Percentiles rank a stretch among this genome's conserved stretches.
Conservation (phyloP, 352 stramenopile genomes). For the Pythium rhizo-oryzae region DNA sequence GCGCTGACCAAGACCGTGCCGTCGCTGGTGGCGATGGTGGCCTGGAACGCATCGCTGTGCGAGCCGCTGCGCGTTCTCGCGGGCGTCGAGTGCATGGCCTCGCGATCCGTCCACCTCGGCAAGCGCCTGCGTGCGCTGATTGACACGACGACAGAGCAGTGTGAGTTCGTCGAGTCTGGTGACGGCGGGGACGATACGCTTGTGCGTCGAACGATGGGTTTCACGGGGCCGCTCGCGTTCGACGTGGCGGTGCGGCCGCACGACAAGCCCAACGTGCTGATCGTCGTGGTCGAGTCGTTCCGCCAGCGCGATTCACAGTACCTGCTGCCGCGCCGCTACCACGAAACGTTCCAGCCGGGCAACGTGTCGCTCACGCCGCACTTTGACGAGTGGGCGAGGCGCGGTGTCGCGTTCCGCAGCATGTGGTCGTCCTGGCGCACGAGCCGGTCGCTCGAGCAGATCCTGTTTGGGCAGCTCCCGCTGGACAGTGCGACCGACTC, state of each 20-base stretch:
- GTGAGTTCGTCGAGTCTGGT: conserved; percentile 37
- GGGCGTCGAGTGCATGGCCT: conserved; percentile 35
- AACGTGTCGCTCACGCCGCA: conserved; percentile 66
- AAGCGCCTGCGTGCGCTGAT: conserved; percentile 44
- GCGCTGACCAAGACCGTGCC: conserved; percentile 37
- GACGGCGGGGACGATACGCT: conserved; percentile 29
- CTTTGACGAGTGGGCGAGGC: conserved; percentile 59
- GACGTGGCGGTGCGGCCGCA: conserved; percentile 40
- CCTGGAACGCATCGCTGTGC: conserved; percentile 54
- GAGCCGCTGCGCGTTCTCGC: conserved; percentile 42
- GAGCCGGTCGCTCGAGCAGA: conserved; percentile 65
- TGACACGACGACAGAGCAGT: conserved; percentile 50
- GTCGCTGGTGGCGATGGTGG: conserved; percentile 58
- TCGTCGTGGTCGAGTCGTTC: conserved; percentile 74
- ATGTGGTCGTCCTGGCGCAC: conserved; percentile 73
- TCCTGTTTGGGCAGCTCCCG: conserved; percentile 65
- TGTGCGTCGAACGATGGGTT: conserved; percentile 48
- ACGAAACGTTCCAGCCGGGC: conserved; percentile 34
- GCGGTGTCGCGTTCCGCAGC: conserved; percentile 55
- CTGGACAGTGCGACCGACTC: conserved; percentile 62
- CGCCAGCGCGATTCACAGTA: conserved; percentile 59
- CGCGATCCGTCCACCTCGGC: conserved; percentile 11
- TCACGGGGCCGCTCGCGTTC: conserved; percentile 57
- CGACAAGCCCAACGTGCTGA: conserved; percentile 61
- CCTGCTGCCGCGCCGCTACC: conserved; percentile 36